These are phyloP conservation scores for Agaricus blazei DNA, from an alignment of 768 basidiomycete species.

Conservation along the genomic window DNA sequence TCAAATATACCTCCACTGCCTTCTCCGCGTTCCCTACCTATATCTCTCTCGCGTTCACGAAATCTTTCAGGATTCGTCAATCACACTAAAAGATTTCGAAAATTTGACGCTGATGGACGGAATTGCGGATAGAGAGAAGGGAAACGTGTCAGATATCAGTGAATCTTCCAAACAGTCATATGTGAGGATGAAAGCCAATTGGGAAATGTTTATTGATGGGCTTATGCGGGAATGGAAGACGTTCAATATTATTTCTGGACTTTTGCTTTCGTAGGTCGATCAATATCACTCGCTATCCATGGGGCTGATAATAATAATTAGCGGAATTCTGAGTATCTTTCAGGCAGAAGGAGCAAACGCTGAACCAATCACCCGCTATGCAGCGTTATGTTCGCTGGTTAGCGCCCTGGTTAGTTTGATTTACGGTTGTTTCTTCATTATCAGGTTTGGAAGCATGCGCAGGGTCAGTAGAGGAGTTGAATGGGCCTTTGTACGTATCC, in stretches of 20 bases:
- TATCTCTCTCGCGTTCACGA: slow-evolving; percentile 64
- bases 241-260: slow-evolving; percentile 13
- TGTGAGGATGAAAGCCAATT: slow-evolving; percentile 14
- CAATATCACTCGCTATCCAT: background rate
- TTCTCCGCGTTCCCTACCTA: slow-evolving; percentile 56
- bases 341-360: slow-evolving; percentile 31
- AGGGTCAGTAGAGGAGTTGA: slow-evolving; percentile 54
- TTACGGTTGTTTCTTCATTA: slow-evolving; percentile 56
- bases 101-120: slow-evolving; percentile 31
- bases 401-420: slow-evolving; percentile 57
- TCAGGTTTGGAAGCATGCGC: slow-evolving; percentile 61
- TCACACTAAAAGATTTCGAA: slow-evolving; percentile 53
- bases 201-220: slow-evolving; percentile 12
- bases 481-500: slow-evolving; percentile 46
- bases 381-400: slow-evolving; percentile 47
- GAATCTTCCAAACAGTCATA: slow-evolving; percentile 14
- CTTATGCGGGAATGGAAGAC: slow-evolving; percentile 14
- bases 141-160: background rate
- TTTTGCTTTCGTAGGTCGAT: slow-evolving; percentile 8
- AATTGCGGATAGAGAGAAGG: slow-evolving; percentile 1
- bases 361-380: slow-evolving; percentile 48
- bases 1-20: slow-evolving; percentile 27
- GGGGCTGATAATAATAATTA: slow-evolving; percentile 5
- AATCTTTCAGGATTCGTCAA: slow-evolving; percentile 59
- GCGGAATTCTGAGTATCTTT: slow-evolving; percentile 25